These are phyloP conservation scores for Atractiella rhizophila DNA, from an alignment of 768 basidiomycete species.

Conservation along the genomic window DNA sequence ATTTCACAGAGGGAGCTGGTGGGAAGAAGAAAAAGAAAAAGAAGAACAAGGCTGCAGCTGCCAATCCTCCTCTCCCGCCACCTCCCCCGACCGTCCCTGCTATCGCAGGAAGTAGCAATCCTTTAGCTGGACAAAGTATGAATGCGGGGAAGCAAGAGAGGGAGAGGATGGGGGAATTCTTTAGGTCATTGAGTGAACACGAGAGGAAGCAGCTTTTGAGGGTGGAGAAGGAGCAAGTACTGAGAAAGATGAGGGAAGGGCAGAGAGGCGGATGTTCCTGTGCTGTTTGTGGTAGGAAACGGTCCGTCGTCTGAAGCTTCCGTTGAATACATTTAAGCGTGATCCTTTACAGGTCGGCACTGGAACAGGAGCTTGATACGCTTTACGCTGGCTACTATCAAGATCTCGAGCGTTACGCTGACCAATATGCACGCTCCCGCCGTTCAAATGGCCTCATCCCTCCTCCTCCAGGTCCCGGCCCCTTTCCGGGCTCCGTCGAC, in stretches of 20 bases:
- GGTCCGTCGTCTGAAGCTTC: conserved; percentile 31
- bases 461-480: conserved; percentile 83
- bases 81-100: conserved; percentile 3
- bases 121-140: conserved; percentile 5
- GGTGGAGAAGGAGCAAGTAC: conserved; percentile 91
- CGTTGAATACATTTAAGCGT: not conserved
- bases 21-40: conserved; percentile 31
- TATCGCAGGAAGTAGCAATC: not conserved
- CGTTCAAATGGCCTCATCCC: conserved; percentile 58
- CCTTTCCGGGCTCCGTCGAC: conserved; percentile 94
- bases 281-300: conserved; percentile 88
- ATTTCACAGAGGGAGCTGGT: too few relatives aligned
- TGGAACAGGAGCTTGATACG: conserved; percentile 98
- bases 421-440: conserved; percentile 87
- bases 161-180: conserved; percentile 93
- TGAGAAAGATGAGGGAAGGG: conserved; percentile 99
- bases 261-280: conserved; percentile 88
- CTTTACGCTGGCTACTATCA: conserved; percentile 99
- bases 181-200: conserved; percentile 70
- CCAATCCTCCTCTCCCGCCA: conserved; percentile 10
- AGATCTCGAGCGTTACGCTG: conserved; percentile 97
- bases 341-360: conserved; percentile 57
- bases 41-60: conserved; percentile 24
- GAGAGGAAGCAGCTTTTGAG: conserved; percentile 78
- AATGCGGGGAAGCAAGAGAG: conserved; percentile 32